These are phyloP conservation scores for Rhytidhysteron rufulum DNA, from an alignment of 2,329 filamentous ascomycete species.

Conservation along the genomic window DNA sequence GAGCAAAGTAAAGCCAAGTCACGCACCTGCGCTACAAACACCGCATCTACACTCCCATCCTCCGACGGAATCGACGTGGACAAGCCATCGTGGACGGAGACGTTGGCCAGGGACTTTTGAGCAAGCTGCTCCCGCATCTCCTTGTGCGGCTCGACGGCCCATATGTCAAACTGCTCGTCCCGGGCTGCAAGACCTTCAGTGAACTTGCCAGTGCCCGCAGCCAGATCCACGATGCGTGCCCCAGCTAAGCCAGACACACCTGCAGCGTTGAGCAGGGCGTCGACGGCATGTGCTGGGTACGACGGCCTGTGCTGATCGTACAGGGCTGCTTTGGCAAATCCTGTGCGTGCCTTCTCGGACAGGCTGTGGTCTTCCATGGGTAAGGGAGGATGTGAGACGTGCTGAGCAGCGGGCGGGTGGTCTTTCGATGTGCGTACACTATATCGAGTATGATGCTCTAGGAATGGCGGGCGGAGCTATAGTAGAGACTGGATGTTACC, in stretches of 20 bases:
- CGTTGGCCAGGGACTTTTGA: slow-evolving; percentile 54
- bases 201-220: slow-evolving; percentile 67
- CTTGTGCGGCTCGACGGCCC: slow-evolving; percentile 62
- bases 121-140: slow-evolving; percentile 63
- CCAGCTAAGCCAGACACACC: slow-evolving; percentile 45
- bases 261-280: slow-evolving; percentile 55
- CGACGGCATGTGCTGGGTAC: slow-evolving; percentile 58
- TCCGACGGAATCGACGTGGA: slow-evolving; percentile 56
- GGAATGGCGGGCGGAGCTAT: too few relatives aligned
- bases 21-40: slow-evolving; percentile 65
- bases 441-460: not conserved
- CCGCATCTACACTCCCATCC: slow-evolving; percentile 60
- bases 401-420: not conserved
- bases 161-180: slow-evolving; percentile 57
- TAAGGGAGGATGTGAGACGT: not conserved
- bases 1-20: too few relatives aligned
- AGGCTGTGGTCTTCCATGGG: not conserved
- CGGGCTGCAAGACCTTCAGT: slow-evolving; percentile 59
- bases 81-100: slow-evolving; percentile 55
- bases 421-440: not conserved
- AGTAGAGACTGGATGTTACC: too few relatives aligned
- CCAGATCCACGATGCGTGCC: slow-evolving; percentile 60
- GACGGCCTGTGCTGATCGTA: slow-evolving; percentile 69
- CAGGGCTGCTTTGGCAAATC: slow-evolving; percentile 48
- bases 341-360: slow-evolving; percentile 10